Conservation (phyloP, 148 eudicot genomes). For the Amaranthus hypochondriacus region DNA sequence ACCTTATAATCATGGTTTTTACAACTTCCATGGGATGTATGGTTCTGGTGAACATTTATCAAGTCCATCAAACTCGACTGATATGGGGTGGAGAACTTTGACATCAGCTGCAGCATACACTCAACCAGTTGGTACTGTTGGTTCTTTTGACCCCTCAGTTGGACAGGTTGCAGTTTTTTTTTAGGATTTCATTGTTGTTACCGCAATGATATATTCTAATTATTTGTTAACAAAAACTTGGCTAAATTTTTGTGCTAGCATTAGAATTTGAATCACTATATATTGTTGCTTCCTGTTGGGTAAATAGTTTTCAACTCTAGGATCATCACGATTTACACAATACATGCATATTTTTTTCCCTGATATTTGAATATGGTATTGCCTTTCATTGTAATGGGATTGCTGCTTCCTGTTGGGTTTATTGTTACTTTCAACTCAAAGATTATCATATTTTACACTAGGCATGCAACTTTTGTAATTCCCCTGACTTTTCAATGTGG, state of each 20-base stretch:
- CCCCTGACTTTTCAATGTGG: too few relatives aligned
- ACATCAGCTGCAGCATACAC: constrained; percentile 59
- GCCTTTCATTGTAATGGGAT: neutral
- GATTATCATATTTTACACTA: too few relatives aligned
- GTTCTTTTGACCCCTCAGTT: constrained; percentile 70
- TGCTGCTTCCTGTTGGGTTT: too few relatives aligned
- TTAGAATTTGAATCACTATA: neutral
- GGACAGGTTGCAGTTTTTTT: constrained; percentile 57
- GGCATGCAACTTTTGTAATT: too few relatives aligned
- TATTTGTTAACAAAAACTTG: neutral
- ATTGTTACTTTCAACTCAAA: too few relatives aligned
- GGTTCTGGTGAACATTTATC: constrained; percentile 61
- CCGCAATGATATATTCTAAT: neutral
- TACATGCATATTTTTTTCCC: neutral
- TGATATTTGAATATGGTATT: neutral
- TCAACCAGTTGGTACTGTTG: constrained; percentile 39
- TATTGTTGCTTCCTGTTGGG: neutral
- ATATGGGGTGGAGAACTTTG: constrained; percentile 50
- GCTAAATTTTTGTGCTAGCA: neutral
- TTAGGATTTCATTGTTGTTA: neutral
- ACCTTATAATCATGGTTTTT: constrained; percentile 41
- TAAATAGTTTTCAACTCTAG: neutral
- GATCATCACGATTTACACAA: neutral
- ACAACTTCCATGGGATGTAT: constrained; percentile 56
- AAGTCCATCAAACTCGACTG: constrained; percentile 48